These are phyloP conservation scores for Aphanomyces euteiches DNA, from an alignment of 352 stramenopile species.

Conservation along the genomic window DNA sequence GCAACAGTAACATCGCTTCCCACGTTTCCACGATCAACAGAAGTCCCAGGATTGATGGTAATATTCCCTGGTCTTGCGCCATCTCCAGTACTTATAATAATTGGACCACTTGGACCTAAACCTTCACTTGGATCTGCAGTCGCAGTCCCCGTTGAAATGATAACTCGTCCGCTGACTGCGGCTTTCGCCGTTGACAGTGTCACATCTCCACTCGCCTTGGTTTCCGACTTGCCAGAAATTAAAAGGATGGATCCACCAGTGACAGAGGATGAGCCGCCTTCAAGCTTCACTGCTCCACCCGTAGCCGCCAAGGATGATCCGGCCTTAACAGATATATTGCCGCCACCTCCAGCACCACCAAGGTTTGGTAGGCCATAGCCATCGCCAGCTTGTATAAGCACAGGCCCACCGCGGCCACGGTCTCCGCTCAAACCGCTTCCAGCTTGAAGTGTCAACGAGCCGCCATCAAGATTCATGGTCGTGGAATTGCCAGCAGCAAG, in stretches of 20 bases:
- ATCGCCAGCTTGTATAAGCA: constrained; percentile 69
- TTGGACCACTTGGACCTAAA: constrained; percentile 38
- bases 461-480: constrained; percentile 62
- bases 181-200: constrained; percentile 37
- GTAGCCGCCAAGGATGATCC: constrained; percentile 58
- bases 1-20: constrained; percentile 26
- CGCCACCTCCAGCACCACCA: constrained; percentile 73
- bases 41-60: constrained; percentile 43
- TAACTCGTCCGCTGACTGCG: constrained; percentile 44
- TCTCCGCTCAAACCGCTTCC: constrained; percentile 72
- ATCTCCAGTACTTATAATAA: constrained; percentile 41
- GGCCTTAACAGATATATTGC: constrained; percentile 57
- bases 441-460: constrained; percentile 50
- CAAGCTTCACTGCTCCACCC: constrained; percentile 55
- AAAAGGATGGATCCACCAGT: constrained; percentile 55
- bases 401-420: constrained; percentile 66
- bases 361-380: constrained; percentile 59
- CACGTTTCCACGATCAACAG: constrained; percentile 10
- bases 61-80: constrained; percentile 41
- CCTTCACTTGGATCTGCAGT: constrained; percentile 21
- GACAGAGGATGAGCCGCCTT: constrained; percentile 41
- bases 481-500: constrained; percentile 63
- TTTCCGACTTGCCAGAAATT: constrained; percentile 40
- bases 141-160: constrained; percentile 43
- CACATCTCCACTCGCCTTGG: constrained; percentile 51